Evolutionary conservation across 1,284 basidiomycete species (phyloP).

Genomic region (Pascua guehoae): DNA sequence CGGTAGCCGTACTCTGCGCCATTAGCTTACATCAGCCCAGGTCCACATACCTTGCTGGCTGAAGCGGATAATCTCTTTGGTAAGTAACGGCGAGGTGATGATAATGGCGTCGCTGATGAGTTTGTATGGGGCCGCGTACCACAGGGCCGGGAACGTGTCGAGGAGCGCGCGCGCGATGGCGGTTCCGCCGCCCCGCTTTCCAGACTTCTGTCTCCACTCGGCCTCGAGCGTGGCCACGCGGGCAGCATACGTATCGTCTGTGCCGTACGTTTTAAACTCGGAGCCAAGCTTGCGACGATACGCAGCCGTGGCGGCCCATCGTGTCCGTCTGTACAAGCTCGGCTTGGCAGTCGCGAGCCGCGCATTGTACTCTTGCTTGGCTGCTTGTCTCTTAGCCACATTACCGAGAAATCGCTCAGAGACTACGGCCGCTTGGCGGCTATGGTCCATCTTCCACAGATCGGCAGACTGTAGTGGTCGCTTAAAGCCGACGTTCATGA

Average conservation of each 20-base stretch:
- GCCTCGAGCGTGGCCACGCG: neutral
- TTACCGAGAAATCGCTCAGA: neutral
- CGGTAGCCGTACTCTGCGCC: neutral
- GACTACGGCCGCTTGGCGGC: neutral
- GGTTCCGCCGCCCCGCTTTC: neutral
- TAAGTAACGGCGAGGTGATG: neutral
- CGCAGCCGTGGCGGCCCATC: neutral
- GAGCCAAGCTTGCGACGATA: neutral
- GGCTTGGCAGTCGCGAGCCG: neutral
- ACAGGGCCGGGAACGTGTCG: neutral
- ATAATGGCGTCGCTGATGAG: neutral
- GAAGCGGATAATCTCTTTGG: conserved; percentile 1
- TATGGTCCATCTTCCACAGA: neutral
- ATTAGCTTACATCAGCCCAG: neutral
- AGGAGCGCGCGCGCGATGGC: neutral
- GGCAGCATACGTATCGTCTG: neutral
- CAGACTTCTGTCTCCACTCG: neutral
- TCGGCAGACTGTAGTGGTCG: conserved; percentile 1
- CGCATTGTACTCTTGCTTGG: neutral
- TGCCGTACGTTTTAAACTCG: neutral
- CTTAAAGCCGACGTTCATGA: neutral
- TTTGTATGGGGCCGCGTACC: neutral
- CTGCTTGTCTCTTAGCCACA: neutral
- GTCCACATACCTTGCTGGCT: neutral
- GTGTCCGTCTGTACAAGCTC: neutral